Evolutionary conservation across 371 early-diverging fungal genomes (phyloP).

Genomic region (Lichtheimia ornata): DNA sequence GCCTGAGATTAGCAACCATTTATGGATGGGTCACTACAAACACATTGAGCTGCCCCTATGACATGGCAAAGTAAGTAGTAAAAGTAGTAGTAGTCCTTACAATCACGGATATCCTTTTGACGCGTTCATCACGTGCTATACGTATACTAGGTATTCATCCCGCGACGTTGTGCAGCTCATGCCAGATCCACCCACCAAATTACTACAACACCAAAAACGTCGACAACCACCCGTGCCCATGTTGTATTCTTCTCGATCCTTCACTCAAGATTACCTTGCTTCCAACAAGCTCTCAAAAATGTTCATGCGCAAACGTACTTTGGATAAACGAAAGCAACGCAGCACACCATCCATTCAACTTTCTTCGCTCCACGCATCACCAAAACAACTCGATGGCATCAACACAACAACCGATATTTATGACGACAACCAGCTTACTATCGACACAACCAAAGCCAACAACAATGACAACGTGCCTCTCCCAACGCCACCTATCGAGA

Average conservation of each 20-base stretch:
- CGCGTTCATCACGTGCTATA: no score
- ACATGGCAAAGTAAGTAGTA: no score
- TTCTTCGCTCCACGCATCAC: background rate
- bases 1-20: constrained; percentile 51
- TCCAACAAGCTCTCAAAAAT: constrained; percentile 32
- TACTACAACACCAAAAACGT: background rate
- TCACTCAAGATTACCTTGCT: constrained; percentile 7
- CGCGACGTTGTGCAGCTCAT: no score
- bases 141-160: no score
- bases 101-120: no score
- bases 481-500: constrained; percentile 41
- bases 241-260: constrained; percentile 25
- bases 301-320: constrained; percentile 17
- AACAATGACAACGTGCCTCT: constrained; percentile 5
- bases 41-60: constrained; percentile 1
- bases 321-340: no score
- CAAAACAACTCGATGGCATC: background rate
- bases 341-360: background rate
- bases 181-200: no score
- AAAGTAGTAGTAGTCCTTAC: no score
- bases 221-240: background rate
- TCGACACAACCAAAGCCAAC: background rate
- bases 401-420: constrained; percentile 16
- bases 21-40: constrained; percentile 56
- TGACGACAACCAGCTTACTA: constrained; percentile 5